A percentile compares a stretch with the other conserved stretches of the same genome.
phyloP scores from a whole-genome alignment of 805 yeast genomes.

The Candida hungchunana region DNA sequence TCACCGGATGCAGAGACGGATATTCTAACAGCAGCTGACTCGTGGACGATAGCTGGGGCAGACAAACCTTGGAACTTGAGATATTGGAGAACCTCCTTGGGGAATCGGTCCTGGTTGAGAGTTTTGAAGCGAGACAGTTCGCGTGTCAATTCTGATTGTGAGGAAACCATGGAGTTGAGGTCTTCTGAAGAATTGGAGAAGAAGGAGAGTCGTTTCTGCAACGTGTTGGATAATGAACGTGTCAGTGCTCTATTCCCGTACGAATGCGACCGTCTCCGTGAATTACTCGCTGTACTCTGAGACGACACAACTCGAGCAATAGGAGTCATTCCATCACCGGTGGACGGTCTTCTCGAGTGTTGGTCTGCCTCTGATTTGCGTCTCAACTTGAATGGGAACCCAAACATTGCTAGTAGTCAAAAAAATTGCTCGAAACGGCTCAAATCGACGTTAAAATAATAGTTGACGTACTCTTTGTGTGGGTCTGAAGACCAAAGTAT shows the following conservation, averaged over 20 bases:
- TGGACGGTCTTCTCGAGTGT: constrained; percentile 3
- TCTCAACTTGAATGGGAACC: constrained; percentile 12
- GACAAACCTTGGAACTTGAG: constrained; percentile 21
- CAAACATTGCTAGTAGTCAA: no score
- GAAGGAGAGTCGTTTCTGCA: constrained; percentile 17
- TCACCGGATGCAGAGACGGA: constrained; percentile 32
- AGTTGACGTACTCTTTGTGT: no score
- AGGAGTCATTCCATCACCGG: constrained; percentile 1
- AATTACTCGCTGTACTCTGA: constrained; percentile 1
- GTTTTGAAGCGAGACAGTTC: constrained; percentile 20
- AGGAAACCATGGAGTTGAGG: constrained; percentile 11
- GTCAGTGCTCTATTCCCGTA: constrained; percentile 4
- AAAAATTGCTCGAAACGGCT: no score
- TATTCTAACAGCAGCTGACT: constrained; percentile 14
- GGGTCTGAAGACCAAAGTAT: no score
- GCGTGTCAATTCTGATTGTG: constrained; percentile 4
- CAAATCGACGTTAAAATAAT: no score
- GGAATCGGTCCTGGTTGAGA: constrained; percentile 20
- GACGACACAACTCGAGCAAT: constrained; percentile 2
- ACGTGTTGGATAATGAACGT: constrained; percentile 10
- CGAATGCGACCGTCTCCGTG: constrained; percentile 10
- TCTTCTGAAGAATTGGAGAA: constrained; percentile 19
- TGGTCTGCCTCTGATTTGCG: constrained; percentile 13
- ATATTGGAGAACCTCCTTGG: constrained; percentile 16
- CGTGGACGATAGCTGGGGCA: constrained; percentile 18